Percentiles rank a stretch among this genome's conserved stretches.
Conservation (phyloP, 2,329 filamentous ascomycete species). For the Bipolaris cookei region DNA sequence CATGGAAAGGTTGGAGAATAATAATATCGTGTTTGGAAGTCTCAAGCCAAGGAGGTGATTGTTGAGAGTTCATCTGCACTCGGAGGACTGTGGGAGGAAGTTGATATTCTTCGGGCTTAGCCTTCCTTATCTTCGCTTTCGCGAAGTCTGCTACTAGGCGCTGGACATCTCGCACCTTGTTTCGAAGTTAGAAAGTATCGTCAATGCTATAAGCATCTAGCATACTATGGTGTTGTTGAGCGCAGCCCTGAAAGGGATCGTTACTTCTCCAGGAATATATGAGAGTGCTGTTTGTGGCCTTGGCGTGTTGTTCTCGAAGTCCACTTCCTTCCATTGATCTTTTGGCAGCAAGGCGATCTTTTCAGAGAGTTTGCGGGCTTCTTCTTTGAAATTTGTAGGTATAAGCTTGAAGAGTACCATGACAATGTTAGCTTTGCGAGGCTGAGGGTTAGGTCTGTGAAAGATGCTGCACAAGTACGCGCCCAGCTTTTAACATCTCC, state of each 20-base stretch:
- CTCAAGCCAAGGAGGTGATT: neutral
- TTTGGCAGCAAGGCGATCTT: conserved; percentile 3
- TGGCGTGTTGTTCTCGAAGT: conserved; percentile 1
- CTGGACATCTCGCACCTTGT: conserved; percentile 3
- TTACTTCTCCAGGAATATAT: conserved; percentile 6
- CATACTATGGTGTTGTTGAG: conserved; percentile 8
- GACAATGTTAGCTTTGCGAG: neutral
- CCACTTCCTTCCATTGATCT: conserved; percentile 5
- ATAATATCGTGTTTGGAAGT: conserved; percentile 2
- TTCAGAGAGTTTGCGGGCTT: conserved; percentile 1
- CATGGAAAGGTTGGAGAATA: conserved; percentile 3
- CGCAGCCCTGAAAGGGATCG: neutral
- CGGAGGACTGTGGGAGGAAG: conserved; percentile 1
- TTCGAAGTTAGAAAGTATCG: neutral
- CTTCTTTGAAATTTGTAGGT: neutral
- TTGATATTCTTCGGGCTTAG: conserved; percentile 6
- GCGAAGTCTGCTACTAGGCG: conserved; percentile 1
- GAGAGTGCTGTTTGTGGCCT: neutral
- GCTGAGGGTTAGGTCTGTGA: neutral
- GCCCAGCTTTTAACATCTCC: neutral
- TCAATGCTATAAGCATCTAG: neutral
- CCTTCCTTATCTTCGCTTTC: conserved; percentile 7
- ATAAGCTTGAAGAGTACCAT: conserved; percentile 5
- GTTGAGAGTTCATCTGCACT: neutral
- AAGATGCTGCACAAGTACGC: neutral